A percentile compares a stretch with the other conserved stretches of the same genome.
Evolutionary conservation across 768 basidiomycete genomes (phyloP).

Genomic region (Lactifluus volemus): DNA sequence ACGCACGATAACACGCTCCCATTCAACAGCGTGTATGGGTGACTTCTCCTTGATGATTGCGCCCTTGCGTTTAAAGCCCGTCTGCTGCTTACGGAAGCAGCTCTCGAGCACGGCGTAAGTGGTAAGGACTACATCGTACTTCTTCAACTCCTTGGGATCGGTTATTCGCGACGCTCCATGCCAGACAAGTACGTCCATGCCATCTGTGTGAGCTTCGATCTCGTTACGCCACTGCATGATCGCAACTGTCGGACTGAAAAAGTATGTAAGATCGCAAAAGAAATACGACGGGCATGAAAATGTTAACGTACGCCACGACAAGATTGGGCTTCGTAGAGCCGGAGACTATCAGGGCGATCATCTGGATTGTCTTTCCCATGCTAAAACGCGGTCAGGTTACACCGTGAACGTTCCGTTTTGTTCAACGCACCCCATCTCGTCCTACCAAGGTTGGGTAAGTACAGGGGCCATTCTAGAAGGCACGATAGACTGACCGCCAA

Average conservation of each 20-base stretch:
- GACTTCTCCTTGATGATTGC: slow-evolving; percentile 82
- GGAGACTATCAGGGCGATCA: slow-evolving; percentile 80
- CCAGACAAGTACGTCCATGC: slow-evolving; percentile 85
- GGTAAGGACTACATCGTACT: slow-evolving; percentile 84
- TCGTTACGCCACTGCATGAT: slow-evolving; percentile 90
- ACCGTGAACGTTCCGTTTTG: not conserved
- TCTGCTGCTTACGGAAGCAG: slow-evolving; percentile 86
- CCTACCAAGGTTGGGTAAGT: slow-evolving; percentile 35
- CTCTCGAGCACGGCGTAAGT: slow-evolving; percentile 88
- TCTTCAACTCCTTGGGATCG: slow-evolving; percentile 57
- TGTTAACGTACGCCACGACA: slow-evolving; percentile 70
- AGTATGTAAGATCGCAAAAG: not conserved
- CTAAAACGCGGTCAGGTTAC: slow-evolving; percentile 29
- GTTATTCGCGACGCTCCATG: slow-evolving; percentile 73
- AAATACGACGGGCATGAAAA: not conserved
- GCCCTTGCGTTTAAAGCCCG: slow-evolving; percentile 84
- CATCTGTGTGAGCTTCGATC: slow-evolving; percentile 76
- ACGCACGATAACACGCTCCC: slow-evolving; percentile 73
- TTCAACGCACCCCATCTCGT: slow-evolving; percentile 77
- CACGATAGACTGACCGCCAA: slow-evolving; percentile 53
- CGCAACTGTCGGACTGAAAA: slow-evolving; percentile 39
- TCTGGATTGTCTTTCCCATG: slow-evolving; percentile 96
- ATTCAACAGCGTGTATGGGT: slow-evolving; percentile 72
- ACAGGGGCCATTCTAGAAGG: not conserved
- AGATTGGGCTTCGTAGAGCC: slow-evolving; percentile 77